phyloP scores from a whole-genome alignment of 139 green algal species.

The Edaphochlamys debaryana region DNA sequence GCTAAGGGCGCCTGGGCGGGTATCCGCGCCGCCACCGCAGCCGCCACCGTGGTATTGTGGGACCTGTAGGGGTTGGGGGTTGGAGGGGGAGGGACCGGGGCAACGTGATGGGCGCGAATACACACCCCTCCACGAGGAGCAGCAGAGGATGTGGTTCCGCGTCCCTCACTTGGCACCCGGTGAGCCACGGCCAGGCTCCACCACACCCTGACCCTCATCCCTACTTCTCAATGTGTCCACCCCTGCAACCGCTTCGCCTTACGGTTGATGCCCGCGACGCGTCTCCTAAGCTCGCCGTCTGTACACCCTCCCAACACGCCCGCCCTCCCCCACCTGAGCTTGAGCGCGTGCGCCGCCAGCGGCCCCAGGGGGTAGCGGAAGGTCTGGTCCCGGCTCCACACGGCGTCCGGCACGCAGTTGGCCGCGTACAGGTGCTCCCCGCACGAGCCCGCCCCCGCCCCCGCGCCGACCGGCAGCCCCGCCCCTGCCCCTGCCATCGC shows the following conservation, averaged over 20 bases:
- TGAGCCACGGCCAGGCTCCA: no score
- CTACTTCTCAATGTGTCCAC: no score
- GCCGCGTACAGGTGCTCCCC: slow-evolving; percentile 54
- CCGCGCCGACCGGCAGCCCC: background rate
- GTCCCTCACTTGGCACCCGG: no score
- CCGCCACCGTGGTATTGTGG: slow-evolving; percentile 4
- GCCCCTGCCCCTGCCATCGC: background rate
- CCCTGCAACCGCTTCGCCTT: no score
- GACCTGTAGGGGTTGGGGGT: no score
- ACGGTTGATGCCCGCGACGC: no score
- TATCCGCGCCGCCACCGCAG: background rate
- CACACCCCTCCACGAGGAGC: no score
- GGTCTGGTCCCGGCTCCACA: slow-evolving; percentile 35
- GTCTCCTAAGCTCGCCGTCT: no score
- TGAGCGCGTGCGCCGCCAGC: slow-evolving; percentile 53
- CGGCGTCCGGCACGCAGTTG: slow-evolving; percentile 42
- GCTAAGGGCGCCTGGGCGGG: background rate
- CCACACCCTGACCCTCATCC: no score
- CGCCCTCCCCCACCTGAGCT: slow-evolving; percentile 42
- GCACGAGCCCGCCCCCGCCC: background rate
- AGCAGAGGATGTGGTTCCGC: no score
- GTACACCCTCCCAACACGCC: background rate
- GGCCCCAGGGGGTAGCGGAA: slow-evolving; percentile 38
- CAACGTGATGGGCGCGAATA: background rate
- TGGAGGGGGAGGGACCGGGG: no score